Evolutionary conservation across 768 basidiomycete species (phyloP), one percentile per base, ranked within the genome.

Genomic region (Dendrothele bispora): DNA sequence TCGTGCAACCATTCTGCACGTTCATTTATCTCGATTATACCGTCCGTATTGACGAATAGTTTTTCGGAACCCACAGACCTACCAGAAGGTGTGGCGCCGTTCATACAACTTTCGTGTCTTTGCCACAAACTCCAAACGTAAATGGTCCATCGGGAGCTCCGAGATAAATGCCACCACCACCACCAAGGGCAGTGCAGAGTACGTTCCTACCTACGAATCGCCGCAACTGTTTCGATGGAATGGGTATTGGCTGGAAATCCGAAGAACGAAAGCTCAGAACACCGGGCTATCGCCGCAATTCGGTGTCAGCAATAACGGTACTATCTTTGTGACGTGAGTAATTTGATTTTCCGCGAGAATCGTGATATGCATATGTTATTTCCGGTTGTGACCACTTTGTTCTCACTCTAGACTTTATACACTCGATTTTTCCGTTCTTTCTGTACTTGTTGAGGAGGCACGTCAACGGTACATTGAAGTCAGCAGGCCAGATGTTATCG

Each of bases 161-260:
- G 21, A 45, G 59, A 25, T 52, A 46, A 22, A 48, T 53, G 15
- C 51, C 8, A 43, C 28, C 14, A 50, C 25, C 28, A 56, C n/a
- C 30, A 39, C 12, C 59, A 60, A 43, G 57, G 61, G 27, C 11
- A 61, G 68, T 48, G 71, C 69, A 0, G 73, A 75, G 30, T 75
- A 70, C 52, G 69, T 75, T 1, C 75, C 75, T 1, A 67, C 64
- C 0, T 74, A 70, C 45, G 60, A 65, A 20, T 52, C 52, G 6
- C 68, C 73, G 5, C 74, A 75, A 29, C 57, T 76, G 8, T 76
- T 76, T 52, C 57, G 66, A 24, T 76, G 72, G 72, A 67, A 65
- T 22, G 73, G 71, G 0, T 71, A 73, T 54, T 74, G 68, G 72
- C 55, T 69, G 20, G 67, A 75, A 52, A 65, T 73, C 20, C 59